phyloP scores from a whole-genome alignment of 2,329 filamentous ascomycete genomes.

The Zymoseptoria brevis region DNA sequence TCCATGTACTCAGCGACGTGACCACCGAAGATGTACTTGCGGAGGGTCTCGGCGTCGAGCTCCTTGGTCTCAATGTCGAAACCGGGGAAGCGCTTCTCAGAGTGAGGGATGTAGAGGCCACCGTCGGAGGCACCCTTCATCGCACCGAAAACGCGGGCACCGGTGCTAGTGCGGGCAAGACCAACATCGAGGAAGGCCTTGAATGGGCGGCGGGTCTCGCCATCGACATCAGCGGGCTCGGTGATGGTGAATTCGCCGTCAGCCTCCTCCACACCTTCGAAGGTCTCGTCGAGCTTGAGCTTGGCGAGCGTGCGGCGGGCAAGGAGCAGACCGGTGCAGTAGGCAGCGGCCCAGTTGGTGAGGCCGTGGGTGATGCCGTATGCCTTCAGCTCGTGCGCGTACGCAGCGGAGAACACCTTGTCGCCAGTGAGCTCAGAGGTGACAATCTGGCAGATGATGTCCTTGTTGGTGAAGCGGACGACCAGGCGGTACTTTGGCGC shows the following conservation, averaged over 20 bases:
- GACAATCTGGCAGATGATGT: slow-evolving; percentile 98
- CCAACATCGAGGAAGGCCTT: slow-evolving; percentile 98
- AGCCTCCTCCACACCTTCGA: slow-evolving; percentile 91
- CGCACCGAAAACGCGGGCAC: slow-evolving; percentile 97
- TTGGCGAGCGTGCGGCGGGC: slow-evolving; percentile 96
- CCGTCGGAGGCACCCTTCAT: slow-evolving; percentile 99
- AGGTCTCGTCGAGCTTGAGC: slow-evolving; percentile 88
- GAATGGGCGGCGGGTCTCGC: slow-evolving; percentile 88
- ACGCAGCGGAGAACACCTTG: slow-evolving; percentile 90
- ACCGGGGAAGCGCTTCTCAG: slow-evolving; percentile 98
- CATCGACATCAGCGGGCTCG: slow-evolving; percentile 85
- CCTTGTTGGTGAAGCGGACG: slow-evolving; percentile 74
- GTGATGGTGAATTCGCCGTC: slow-evolving; percentile 94
- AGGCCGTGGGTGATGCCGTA: slow-evolving; percentile 98
- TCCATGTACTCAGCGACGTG: slow-evolving; percentile 99
- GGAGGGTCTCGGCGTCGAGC: slow-evolving; percentile 91
- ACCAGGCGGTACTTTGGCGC: slow-evolving; percentile 99
- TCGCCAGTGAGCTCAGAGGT: slow-evolving; percentile 93
- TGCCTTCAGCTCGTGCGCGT: slow-evolving; percentile 93
- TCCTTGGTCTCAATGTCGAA: slow-evolving; percentile 97
- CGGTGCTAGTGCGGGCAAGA: slow-evolving; percentile 92
- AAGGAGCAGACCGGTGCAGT: slow-evolving; percentile 91
- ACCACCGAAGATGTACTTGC: slow-evolving; percentile 98
- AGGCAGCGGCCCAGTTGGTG: slow-evolving; percentile 99
- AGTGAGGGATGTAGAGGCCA: slow-evolving; percentile 94